Conservation (phyloP, 148 eudicot species). For the Drosera capensis region DNA sequence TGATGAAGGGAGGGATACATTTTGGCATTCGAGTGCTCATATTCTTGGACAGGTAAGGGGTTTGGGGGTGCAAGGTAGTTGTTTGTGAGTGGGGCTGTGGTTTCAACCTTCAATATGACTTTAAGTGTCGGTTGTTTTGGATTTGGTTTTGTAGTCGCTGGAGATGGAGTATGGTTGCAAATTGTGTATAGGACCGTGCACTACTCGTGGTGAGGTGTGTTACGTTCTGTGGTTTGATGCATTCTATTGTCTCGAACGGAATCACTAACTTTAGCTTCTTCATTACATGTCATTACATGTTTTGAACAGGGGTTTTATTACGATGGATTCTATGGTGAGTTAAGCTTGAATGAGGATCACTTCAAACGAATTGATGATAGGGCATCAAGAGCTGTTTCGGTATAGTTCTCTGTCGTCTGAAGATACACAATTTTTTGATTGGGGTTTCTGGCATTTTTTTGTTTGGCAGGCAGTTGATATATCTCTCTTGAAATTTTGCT, state of each 20-base stretch:
- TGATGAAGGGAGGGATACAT: conserved; percentile 90
- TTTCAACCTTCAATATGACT: neutral
- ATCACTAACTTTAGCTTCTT: too few relatives aligned
- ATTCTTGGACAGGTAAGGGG: conserved; percentile 76
- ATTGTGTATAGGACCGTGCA: conserved; percentile 92
- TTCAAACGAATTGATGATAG: conserved; percentile 56
- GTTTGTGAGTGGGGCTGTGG: neutral
- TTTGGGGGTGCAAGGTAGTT: neutral
- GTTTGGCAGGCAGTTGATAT: too few relatives aligned
- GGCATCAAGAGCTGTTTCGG: conserved; percentile 73
- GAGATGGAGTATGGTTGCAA: conserved; percentile 87
- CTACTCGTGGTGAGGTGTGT: conserved; percentile 89
- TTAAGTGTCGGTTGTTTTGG: conserved; percentile 2
- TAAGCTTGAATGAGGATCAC: conserved; percentile 85
- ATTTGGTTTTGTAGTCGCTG: conserved; percentile 32
- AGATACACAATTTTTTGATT: too few relatives aligned
- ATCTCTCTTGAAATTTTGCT: too few relatives aligned
- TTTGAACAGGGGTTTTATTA: conserved; percentile 80
- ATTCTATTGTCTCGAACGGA: too few relatives aligned
- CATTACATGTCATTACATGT: conserved; percentile 77
- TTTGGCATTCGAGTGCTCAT: conserved; percentile 98
- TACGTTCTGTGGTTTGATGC: conserved; percentile 1
- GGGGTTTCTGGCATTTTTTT: too few relatives aligned
- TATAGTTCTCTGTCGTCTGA: conserved; percentile 37
- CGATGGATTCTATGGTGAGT: conserved; percentile 90